Evolutionary conservation across 2,329 filamentous ascomycete genomes (phyloP), one percentile per base, ranked within the genome.

Genomic region (Fusarium virguliforme): DNA sequence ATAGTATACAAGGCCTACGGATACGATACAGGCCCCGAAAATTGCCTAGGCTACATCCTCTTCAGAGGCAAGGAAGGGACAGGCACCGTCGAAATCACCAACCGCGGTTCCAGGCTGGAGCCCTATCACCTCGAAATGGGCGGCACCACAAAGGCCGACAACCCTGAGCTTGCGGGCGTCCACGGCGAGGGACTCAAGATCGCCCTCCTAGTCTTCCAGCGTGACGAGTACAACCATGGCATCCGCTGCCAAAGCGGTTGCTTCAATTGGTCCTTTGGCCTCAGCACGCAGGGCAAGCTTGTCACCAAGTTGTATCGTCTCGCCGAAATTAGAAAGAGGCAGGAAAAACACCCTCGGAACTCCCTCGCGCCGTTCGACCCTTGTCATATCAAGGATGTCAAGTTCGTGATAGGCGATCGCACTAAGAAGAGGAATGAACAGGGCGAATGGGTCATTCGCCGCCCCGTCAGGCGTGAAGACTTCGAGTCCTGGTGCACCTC

Each of bases 181-280:
- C 76, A 79, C 30, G 78, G 78, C 9, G 77, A 80, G 35, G 78
- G 79, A 3, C 68, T 80, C 35, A 78, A 79, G 46, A 37, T 77
- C n/a, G 75, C 78, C 4, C 54, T 79, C n/a, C 62, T 80, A 10
- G 70, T 75, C n/a, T 60, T 81, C 3, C 57, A 79, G 71, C 69
- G 79, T 32, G 53, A 51, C 2, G 59, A 37, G 4, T 70, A 75
- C 38, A 78, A 79, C 35, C 77, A 80, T 53, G 48, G 35, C 10
- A 62, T 81, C 4, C 60, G 65, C 3, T 80, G 75, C 58, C 40
- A 54, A 12, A 71, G 76, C 0, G 76, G 78, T 1, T 67, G 71
- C 5, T 76, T 77, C 59, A 67, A 59, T 2, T 79, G 76, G 77
- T 71, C n/a, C 10, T 81, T 81, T 65, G 73, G 77, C 48, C 78